These are phyloP conservation scores for Camellia japonica DNA, from an alignment of 148 eudicot species.

Conservation along the genomic window DNA sequence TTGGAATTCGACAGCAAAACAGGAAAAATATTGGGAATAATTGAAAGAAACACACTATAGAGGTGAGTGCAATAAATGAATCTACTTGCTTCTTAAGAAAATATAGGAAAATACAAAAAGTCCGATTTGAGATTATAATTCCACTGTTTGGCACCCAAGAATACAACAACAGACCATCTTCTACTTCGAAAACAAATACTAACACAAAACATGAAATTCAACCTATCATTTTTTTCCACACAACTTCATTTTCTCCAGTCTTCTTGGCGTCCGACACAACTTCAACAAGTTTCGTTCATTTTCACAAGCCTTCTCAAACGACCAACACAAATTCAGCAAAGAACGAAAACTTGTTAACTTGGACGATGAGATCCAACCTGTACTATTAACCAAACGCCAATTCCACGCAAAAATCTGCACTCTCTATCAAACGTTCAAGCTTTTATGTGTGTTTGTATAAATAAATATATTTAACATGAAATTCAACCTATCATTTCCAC, in stretches of 20 bases:
- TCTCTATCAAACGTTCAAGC: neutral
- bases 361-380: neutral
- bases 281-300: neutral
- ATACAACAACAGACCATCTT: no score
- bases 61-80: neutral
- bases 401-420: neutral
- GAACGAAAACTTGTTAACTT: neutral
- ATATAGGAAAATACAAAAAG: neutral
- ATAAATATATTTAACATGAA: no score
- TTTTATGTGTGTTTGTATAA: no score
- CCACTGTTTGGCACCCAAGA: no score
- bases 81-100: neutral
- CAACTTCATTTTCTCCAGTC: neutral
- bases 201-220: neutral
- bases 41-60: neutral
- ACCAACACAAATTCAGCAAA: neutral
- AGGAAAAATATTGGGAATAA: neutral
- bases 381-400: neutral
- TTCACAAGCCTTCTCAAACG: neutral
- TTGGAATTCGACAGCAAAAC: neutral
- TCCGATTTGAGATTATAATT: neutral
- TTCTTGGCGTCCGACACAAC: neutral
- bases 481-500: no score
- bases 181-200: neutral
- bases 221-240: neutral